Conservation (phyloP, 1,139 yeast species). For the Groenewaldozyma auringiensis region DNA sequence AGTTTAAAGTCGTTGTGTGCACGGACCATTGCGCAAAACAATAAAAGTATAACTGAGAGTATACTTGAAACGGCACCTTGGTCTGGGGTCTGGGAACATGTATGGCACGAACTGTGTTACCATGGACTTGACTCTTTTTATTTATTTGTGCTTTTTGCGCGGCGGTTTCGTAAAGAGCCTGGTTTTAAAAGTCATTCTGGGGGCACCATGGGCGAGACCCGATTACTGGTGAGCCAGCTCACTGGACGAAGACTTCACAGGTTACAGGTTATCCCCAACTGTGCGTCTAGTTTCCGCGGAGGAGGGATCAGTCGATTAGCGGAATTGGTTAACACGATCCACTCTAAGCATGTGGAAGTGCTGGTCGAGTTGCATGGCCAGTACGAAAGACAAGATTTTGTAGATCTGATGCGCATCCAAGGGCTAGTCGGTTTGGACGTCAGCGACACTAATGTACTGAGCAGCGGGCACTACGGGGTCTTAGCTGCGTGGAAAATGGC, state of each 20-base stretch:
- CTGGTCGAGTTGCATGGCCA: neutral
- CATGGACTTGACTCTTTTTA: slow-evolving; percentile 22
- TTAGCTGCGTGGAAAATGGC: neutral
- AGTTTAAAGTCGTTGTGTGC: slow-evolving; percentile 4
- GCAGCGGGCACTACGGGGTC: neutral
- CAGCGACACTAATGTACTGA: neutral
- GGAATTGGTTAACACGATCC: neutral
- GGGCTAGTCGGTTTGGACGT: neutral
- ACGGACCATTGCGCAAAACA: slow-evolving; percentile 10
- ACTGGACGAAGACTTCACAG: neutral
- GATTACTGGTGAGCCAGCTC: neutral
- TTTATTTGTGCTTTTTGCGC: slow-evolving; percentile 19
- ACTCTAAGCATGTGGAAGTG: neutral
- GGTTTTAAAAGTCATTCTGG: slow-evolving; percentile 7
- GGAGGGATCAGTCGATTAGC: slow-evolving; percentile 1
- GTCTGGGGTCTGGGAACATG: slow-evolving; percentile 19
- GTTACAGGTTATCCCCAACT: neutral
- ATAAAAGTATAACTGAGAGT: slow-evolving; percentile 9
- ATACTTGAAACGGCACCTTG: slow-evolving; percentile 14
- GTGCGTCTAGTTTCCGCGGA: neutral
- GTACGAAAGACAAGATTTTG: slow-evolving; percentile 1
- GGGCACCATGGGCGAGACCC: neutral
- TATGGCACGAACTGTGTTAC: slow-evolving; percentile 21
- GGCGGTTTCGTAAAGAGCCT: slow-evolving; percentile 14
- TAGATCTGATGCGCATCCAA: neutral